Base-by-base conservation (phyloP, 2,329 filamentous ascomycete genomes). In the Diaporthe sp. region DNA sequence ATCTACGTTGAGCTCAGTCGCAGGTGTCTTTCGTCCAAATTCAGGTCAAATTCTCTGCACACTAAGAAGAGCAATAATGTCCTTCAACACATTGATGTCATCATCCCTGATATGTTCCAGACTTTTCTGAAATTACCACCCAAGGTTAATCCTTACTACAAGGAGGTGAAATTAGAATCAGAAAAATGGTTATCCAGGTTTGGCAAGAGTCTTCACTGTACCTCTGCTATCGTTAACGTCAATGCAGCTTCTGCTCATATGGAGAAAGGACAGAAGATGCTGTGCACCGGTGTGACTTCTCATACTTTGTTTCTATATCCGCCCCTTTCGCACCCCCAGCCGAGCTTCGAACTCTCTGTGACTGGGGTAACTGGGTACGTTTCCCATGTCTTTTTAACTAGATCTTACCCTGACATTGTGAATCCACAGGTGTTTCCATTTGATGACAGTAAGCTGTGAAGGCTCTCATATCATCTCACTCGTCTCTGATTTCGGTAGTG, bases 271-370 rank as follows among this genome's bases (percentile, higher is more conserved):
- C 58, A 17, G 58, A 25, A 61, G n/a, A 25, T 25, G 37, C 22
- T 25, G 22, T 61, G 39, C 58, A 61, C n/a, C 37, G 37, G 22
- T 61, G 58, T 61, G 22, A 25, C 37, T 42, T 61, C 58, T 61
- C 58, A 39, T 42, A 61, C n/a, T 61, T 42, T 17, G 58, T 61
- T 39, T 61, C 58, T 25, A 25, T 61, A 42, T 61, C 22, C n/a
- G 58, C n/a, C 22, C 37, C 58, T 42, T 42, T 17, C n/a, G 58
- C 37, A 42, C 15, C 58, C 42, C 58, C 37, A 6, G 22, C 58
- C 31, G 37, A 61, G 58, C 58, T 61, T 25, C 58, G 37, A 25
- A 42, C 58, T 13, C 34, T 61, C 31, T 39, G 37, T 42, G 58
- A 42, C 3, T 42, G 58, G 58, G 37, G 22, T 9, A 61, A 61